Evolutionary conservation across 345 rosid genomes (phyloP), one percentile per base, ranked within the genome.

Genomic region (Syzygium grande): DNA sequence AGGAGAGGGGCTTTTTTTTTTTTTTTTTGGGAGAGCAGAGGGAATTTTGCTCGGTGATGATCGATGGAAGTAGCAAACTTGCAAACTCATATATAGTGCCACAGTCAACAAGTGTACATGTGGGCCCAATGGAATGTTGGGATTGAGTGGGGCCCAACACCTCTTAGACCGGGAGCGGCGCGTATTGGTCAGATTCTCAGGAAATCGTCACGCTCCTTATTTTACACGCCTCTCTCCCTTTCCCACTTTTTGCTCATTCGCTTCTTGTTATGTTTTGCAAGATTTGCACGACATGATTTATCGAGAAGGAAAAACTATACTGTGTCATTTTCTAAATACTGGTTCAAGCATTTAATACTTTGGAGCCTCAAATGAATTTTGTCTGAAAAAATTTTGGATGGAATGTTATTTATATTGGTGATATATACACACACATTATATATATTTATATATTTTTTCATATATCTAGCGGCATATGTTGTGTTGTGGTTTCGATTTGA

Each of bases 181-280:
- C 22, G 8, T 6, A 17, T 17, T 0, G 5, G 2, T 2, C 1
- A 0, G 21, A 63, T 29, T 63, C 3, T 63, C 4, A 14, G 2
- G 38, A 29, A n/a, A 63, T 63, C 38, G 0, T 58, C 5, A 1
- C 6, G 7, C 78, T 30, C 16, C 23, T 30, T 2, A 65, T 3
- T 4, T 1, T 65, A 2, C 12, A 6, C 5, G 0, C 9, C 10
- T n/a, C 15, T 3, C 12, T 16, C 19, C 23, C 79, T 30, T 8
- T 55, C 11, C 12, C 2, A 63, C 4, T 63, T 14, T 14, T 63
- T 63, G 38, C 41, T 30, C 77, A 29, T 29, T 15, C 11, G 21
- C 41, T 65, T 15, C 38, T 63, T 8, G 41, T 65, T 14, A 7
- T 16, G 77, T 65, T 29, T 65, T 15, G 21, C 22, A 30, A 65